Conservation (phyloP, 2,329 filamentous ascomycete species). For the Juglanconis oblonga region DNA sequence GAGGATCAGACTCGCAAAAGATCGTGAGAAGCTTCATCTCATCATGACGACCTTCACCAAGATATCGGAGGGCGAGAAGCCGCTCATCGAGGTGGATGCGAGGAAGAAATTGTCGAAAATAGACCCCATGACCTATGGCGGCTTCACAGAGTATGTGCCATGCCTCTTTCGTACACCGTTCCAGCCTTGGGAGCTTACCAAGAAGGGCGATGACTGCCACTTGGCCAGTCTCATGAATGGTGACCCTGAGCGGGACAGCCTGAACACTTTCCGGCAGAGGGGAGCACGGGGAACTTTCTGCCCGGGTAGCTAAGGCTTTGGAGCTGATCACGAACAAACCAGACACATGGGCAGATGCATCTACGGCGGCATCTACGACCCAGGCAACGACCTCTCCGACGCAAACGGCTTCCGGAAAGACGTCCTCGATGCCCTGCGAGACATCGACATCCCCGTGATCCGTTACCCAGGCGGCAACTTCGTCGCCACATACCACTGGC, state of each 20-base stretch:
- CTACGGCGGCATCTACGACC: slow-evolving; percentile 83
- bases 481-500: slow-evolving; percentile 78
- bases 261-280: no score
- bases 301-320: no score
- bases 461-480: slow-evolving; percentile 85
- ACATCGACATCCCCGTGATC: slow-evolving; percentile 73
- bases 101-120: slow-evolving; percentile 67
- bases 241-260: no score
- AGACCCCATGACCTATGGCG: slow-evolving; percentile 77
- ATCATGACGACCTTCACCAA: slow-evolving; percentile 72
- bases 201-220: no score
- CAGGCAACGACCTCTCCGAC: slow-evolving; percentile 69
- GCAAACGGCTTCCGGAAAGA: slow-evolving; percentile 74
- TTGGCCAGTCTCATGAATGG: no score
- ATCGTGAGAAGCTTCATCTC: not conserved
- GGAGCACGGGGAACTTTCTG: no score
- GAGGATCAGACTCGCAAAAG: not conserved
- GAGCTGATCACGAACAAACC: slow-evolving; percentile 6
- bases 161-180: not conserved
- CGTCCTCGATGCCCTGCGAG: slow-evolving; percentile 70
- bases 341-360: slow-evolving; percentile 89
- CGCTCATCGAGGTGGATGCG: slow-evolving; percentile 65
- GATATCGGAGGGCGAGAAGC: slow-evolving; percentile 56
- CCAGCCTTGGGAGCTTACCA: no score
- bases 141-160: slow-evolving; percentile 71